Evolutionary conservation across 345 rosid species (phyloP).

Genomic region (Acer negundo): DNA sequence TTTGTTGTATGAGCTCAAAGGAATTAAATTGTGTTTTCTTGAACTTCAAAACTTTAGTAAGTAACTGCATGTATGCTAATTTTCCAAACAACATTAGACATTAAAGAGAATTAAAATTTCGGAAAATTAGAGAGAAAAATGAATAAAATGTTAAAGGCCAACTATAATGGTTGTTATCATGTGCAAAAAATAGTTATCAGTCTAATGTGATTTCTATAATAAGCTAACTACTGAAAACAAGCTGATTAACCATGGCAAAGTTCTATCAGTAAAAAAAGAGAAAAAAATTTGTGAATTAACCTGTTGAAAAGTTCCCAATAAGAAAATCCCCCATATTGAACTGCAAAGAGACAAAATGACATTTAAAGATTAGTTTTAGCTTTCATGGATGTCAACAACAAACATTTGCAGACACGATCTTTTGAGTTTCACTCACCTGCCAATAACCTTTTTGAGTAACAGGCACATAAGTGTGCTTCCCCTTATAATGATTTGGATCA

Average conservation of each 20-base stretch:
- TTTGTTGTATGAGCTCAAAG: not conserved
- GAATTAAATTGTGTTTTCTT: not conserved
- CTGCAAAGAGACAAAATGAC: slow-evolving; percentile 35
- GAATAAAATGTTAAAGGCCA: not conserved
- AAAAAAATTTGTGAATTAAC: slow-evolving; percentile 30
- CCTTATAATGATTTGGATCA: slow-evolving; percentile 59
- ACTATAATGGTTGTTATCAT: not conserved
- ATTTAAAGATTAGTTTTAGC: slow-evolving; percentile 16
- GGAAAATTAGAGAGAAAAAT: not conserved
- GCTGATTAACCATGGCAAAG: not conserved
- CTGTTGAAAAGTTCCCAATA: slow-evolving; percentile 59
- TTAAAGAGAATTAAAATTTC: not conserved
- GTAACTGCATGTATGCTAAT: not conserved
- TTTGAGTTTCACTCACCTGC: slow-evolving; percentile 53
- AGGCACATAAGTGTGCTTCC: slow-evolving; percentile 75
- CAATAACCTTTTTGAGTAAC: slow-evolving; percentile 73
- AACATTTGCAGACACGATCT: not conserved
- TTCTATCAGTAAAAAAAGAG: not conserved
- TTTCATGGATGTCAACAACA: not conserved
- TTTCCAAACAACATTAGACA: not conserved
- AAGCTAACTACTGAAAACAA: not conserved
- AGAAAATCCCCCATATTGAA: slow-evolving; percentile 72
- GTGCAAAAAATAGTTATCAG: not conserved
- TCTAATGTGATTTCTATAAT: not conserved
- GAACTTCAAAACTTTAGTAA: not conserved